A percentile compares a stretch with the other conserved stretches of the same genome.
Conservation (phyloP, 176 grass and related monocot genomes). For the Avena eriantha region DNA sequence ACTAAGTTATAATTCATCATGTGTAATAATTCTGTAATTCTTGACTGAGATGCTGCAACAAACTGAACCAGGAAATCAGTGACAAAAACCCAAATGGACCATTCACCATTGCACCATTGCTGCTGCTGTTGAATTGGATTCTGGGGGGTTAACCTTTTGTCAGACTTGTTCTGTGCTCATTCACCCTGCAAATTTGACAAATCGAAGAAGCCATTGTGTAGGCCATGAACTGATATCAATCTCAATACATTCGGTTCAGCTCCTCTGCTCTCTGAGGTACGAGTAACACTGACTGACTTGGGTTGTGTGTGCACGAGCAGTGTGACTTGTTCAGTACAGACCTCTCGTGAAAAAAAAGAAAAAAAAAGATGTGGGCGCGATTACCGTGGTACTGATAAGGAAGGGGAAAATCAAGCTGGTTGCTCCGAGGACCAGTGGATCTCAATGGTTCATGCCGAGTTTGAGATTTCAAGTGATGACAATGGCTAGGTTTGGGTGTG, state of each 20-base stretch:
- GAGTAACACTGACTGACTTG: background rate
- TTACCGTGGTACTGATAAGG: too few relatives aligned
- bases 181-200: background rate
- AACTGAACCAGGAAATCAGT: background rate
- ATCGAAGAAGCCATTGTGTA: background rate
- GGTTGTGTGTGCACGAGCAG: too few relatives aligned
- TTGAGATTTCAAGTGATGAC: too few relatives aligned
- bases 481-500: too few relatives aligned
- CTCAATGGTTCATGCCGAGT: too few relatives aligned
- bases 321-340: too few relatives aligned
- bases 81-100: background rate
- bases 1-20: background rate
- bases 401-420: too few relatives aligned
- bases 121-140: background rate
- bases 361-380: too few relatives aligned
- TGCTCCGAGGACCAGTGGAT: too few relatives aligned
- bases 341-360: too few relatives aligned
- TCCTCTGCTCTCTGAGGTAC: background rate
- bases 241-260: too few relatives aligned
- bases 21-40: background rate
- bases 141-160: background rate
- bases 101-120: background rate
- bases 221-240: background rate
- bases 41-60: background rate
- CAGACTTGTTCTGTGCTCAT: background rate